A percentile compares a stretch with the other conserved stretches of the same genome.
Conservation (phyloP, 345 rosid genomes). For the Gossypium australe region DNA sequence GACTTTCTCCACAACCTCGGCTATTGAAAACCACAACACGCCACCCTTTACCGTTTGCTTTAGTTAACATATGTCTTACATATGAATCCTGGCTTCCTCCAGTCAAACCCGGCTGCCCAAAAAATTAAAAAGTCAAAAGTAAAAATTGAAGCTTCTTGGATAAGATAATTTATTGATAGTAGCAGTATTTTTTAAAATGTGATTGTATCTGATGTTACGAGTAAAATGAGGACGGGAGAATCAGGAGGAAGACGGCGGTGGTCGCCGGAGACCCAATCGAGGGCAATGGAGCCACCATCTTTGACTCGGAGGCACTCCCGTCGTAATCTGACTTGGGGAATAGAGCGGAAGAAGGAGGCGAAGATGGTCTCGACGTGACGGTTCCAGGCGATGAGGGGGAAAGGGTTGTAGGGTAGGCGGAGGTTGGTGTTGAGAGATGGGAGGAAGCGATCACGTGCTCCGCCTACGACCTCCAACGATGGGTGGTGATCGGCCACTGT, state of each 20-base stretch:
- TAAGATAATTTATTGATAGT: neutral
- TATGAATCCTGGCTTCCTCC: slow-evolving; percentile 89
- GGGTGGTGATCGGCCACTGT: slow-evolving; percentile 34
- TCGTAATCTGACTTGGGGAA: slow-evolving; percentile 36
- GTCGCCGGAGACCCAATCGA: slow-evolving; percentile 69
- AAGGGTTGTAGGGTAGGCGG: slow-evolving; percentile 39
- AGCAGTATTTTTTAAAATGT: neutral
- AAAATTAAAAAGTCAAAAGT: neutral
- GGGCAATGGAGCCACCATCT: slow-evolving; percentile 49
- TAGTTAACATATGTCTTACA: slow-evolving; percentile 43
- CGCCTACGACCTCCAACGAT: slow-evolving; percentile 54
- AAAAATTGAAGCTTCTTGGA: neutral
- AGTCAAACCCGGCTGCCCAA: slow-evolving; percentile 74
- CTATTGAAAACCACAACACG: slow-evolving; percentile 90
- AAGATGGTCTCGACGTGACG: slow-evolving; percentile 68
- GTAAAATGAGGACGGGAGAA: slow-evolving; percentile 69
- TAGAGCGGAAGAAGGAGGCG: slow-evolving; percentile 43
- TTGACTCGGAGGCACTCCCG: slow-evolving; percentile 52
- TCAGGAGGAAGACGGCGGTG: slow-evolving; percentile 34
- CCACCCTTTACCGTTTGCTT: slow-evolving; percentile 69
- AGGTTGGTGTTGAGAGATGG: slow-evolving; percentile 35
- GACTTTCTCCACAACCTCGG: slow-evolving; percentile 78
- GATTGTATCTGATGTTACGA: slow-evolving; percentile 38
- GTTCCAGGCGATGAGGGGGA: slow-evolving; percentile 37
- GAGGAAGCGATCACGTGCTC: slow-evolving; percentile 36